Base-by-base conservation (phyloP, 306 rosid species). In the Fagus sylvatica region DNA sequence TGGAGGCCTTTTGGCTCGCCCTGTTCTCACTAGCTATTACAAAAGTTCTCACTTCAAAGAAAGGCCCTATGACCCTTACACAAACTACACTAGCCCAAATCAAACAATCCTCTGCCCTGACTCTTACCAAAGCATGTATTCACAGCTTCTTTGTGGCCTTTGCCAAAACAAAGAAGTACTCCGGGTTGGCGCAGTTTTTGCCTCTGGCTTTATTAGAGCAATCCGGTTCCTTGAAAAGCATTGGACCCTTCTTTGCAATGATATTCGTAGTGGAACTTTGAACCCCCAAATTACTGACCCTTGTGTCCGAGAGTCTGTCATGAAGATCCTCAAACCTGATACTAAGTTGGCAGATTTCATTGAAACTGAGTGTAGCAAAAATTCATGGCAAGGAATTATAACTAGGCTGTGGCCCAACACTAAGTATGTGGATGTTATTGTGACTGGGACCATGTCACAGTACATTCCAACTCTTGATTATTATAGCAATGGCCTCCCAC, bases 371-470 rank as follows among this genome's bases (percentile, higher is more conserved):
- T 94, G 98, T 41, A n/a, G 82, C 4, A 89, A 87, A 6, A 59
- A 57, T 12, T 82, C 81, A 0, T 95, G 98, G 98, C 86, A 74
- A 19, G 98, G 98, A 81, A 95, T 95, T 7, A 91, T 95, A 0
- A 84, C 93, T 0, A 81, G 90, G 84, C 40, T 95, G 46, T 95
- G 98, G 98, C 98, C 97, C 4, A 92, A 91, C 79, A 89, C 98
- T 0, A 91, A 91, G 82, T 92, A 92, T 80, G 92, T 95, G 82
- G 98, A 92, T 82, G 98, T 92, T 61, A 95, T 92, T 64, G 98
- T 95, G 72, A 95, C 98, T 0, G 98, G 98, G 71, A 83, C 98
- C 36, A 95, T 95, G 98, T 91, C 98, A 55, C 98, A 95, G 83
- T 92, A 95, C 48, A 89, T 95, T 71, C 92, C 91, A 7, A 95